These are phyloP conservation scores for Crithidia brevicula DNA, from an alignment of 208 protist species.

Conservation along the genomic window DNA sequence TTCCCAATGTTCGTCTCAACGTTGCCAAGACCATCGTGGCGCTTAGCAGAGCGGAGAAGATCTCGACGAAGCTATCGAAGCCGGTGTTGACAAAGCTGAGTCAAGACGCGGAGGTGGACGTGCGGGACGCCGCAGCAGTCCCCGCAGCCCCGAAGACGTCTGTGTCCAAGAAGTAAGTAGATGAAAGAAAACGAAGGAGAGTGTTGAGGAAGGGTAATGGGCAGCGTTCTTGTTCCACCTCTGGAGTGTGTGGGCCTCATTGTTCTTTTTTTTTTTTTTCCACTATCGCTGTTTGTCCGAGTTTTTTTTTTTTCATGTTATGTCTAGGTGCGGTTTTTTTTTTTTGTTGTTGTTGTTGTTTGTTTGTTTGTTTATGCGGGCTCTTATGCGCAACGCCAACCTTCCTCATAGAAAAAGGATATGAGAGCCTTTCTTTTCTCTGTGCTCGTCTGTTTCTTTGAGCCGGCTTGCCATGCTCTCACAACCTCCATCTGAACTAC, in stretches of 20 bases:
- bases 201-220: background rate
- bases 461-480: no score
- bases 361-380: constrained; percentile 24
- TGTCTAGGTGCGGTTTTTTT: background rate
- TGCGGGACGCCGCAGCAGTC: constrained; percentile 56
- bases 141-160: constrained; percentile 14
- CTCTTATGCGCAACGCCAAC: background rate
- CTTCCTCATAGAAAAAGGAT: no score
- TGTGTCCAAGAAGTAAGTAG: constrained; percentile 17
- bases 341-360: constrained; percentile 23
- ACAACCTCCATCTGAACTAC: background rate
- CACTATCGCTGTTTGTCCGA: background rate
- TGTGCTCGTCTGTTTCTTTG: no score
- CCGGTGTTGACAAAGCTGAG: constrained; percentile 57
- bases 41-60: constrained; percentile 50
- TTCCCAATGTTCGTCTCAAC: constrained; percentile 88
- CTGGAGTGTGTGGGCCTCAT: no score
- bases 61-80: constrained; percentile 52
- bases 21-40: constrained; percentile 68
- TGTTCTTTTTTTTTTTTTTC: constrained; percentile 4
- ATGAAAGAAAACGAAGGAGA: background rate
- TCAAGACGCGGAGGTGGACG: constrained; percentile 70
- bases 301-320: constrained; percentile 1
- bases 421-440: no score
- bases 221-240: no score